phyloP scores from a whole-genome alignment of 495 filamentous ascomycete species.

The Penicillium paxilli region DNA sequence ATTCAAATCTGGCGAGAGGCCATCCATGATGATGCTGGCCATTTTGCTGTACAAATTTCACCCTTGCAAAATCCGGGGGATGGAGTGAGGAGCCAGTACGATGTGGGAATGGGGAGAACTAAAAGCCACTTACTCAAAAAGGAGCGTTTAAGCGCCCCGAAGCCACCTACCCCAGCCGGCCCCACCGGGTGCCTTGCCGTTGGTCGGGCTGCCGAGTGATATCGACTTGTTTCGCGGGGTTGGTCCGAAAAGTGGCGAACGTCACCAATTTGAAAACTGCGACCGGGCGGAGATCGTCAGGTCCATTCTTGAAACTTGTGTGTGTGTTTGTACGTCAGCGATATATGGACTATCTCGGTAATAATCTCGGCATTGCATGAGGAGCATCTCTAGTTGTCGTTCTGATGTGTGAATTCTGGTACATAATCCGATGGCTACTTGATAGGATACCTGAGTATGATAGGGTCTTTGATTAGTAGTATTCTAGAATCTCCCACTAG shows the following conservation, averaged over 20 bases:
- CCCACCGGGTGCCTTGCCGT: slow-evolving; percentile 1
- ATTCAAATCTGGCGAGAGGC: not conserved
- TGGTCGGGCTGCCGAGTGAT: slow-evolving; percentile 6
- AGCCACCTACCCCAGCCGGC: not conserved
- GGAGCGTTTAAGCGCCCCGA: slow-evolving; percentile 23
- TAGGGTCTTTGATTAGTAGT: too few species aligned
- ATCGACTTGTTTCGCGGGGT: slow-evolving; percentile 9
- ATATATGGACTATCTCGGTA: not conserved
- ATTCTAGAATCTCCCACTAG: too few species aligned
- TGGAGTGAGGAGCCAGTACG: not conserved
- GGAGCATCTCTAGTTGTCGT: too few species aligned
- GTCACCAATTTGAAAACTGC: not conserved
- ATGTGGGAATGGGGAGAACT: slow-evolving; percentile 5
- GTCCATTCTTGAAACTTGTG: too few species aligned
- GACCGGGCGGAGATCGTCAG: not conserved
- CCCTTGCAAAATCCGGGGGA: slow-evolving; percentile 4
- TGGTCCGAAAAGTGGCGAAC: slow-evolving; percentile 3
- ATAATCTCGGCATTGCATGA: not conserved
- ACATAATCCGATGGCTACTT: too few species aligned
- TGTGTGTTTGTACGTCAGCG: too few species aligned
- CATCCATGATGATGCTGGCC: not conserved
- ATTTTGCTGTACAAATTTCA: slow-evolving; percentile 1
- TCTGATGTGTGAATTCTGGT: too few species aligned
- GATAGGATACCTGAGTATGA: too few species aligned
- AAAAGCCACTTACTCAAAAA: slow-evolving; percentile 16